Conservation (phyloP, 1,139 yeast genomes). For the Insectozyma bohioensis region DNA sequence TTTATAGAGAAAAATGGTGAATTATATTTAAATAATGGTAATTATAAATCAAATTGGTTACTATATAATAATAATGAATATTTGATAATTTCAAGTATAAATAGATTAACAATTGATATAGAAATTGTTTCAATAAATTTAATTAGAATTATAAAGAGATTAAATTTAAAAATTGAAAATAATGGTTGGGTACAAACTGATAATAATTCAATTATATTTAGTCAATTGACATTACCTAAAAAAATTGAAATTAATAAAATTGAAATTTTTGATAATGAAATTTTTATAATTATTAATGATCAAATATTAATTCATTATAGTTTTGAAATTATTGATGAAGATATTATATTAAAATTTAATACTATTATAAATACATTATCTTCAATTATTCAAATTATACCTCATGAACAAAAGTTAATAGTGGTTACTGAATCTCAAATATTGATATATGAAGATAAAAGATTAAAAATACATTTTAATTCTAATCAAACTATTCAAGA, state of each 20-base stretch:
- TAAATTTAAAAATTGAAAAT: slow-evolving; percentile 3
- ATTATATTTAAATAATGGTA: slow-evolving; percentile 9
- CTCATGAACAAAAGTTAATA: too few species aligned
- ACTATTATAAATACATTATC: too few species aligned
- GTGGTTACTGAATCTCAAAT: slow-evolving; percentile 7
- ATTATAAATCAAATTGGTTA: slow-evolving; percentile 13
- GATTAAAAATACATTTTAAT: slow-evolving; percentile 1
- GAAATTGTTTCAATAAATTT: slow-evolving; percentile 20
- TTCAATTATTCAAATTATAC: too few species aligned
- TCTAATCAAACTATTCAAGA: slow-evolving; percentile 4
- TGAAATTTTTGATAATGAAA: neutral
- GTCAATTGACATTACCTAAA: slow-evolving; percentile 3
- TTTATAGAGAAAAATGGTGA: slow-evolving; percentile 10
- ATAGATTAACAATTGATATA: slow-evolving; percentile 15
- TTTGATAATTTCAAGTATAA: slow-evolving; percentile 16
- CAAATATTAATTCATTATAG: slow-evolving; percentile 3
- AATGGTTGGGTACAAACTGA: slow-evolving; percentile 10
- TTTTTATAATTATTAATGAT: slow-evolving; percentile 8
- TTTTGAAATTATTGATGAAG: too few species aligned
- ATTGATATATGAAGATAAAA: slow-evolving; percentile 2
- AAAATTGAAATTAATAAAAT: slow-evolving; percentile 2
- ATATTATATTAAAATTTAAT: too few species aligned
- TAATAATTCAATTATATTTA: neutral
- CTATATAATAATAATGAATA: slow-evolving; percentile 15
- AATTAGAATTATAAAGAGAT: slow-evolving; percentile 17